These are phyloP conservation scores for Xeromyces bisporus DNA, from an alignment of 495 filamentous ascomycete genomes.

Conservation along the genomic window DNA sequence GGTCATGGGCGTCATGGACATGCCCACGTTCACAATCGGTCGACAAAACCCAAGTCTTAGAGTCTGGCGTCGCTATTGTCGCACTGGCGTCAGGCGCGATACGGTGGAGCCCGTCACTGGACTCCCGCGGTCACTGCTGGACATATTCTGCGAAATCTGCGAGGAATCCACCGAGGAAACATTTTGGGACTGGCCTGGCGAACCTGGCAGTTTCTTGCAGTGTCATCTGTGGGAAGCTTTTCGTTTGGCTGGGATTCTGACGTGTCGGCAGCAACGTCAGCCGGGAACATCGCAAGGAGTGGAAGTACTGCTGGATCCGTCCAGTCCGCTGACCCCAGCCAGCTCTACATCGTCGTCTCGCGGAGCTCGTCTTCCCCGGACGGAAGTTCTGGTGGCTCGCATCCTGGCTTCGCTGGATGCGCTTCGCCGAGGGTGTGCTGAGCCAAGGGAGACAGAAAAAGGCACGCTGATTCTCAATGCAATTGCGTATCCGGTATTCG, in stretches of 20 bases:
- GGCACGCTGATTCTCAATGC: conserved; percentile 14
- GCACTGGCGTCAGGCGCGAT: conserved; percentile 2
- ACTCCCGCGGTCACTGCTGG: conserved; percentile 15
- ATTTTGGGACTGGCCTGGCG: conserved; percentile 22
- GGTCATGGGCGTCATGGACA: conserved; percentile 24
- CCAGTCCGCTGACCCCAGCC: background rate
- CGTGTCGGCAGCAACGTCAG: conserved; percentile 5
- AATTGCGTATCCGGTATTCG: conserved; percentile 12
- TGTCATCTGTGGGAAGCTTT: conserved; percentile 23
- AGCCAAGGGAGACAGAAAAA: conserved; percentile 7
- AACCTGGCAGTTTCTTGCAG: conserved; percentile 13
- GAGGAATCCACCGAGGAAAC: conserved; percentile 13
- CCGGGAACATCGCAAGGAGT: background rate
- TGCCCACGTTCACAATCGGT: conserved; percentile 15
- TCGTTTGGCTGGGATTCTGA: conserved; percentile 17
- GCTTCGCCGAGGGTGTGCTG: conserved; percentile 9
- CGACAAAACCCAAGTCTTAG: conserved; percentile 14
- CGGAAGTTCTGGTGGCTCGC: conserved; percentile 10
- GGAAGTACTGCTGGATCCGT: background rate
- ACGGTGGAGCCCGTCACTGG: conserved; percentile 18
- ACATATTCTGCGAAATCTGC: conserved; percentile 16
- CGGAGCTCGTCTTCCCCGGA: conserved; percentile 5
- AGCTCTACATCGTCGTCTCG: background rate
- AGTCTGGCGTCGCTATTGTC: conserved; percentile 18
- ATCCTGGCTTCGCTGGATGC: conserved; percentile 20